Evolutionary conservation across 148 eudicot species (phyloP).

Genomic region (Pharnaceum exiguum): DNA sequence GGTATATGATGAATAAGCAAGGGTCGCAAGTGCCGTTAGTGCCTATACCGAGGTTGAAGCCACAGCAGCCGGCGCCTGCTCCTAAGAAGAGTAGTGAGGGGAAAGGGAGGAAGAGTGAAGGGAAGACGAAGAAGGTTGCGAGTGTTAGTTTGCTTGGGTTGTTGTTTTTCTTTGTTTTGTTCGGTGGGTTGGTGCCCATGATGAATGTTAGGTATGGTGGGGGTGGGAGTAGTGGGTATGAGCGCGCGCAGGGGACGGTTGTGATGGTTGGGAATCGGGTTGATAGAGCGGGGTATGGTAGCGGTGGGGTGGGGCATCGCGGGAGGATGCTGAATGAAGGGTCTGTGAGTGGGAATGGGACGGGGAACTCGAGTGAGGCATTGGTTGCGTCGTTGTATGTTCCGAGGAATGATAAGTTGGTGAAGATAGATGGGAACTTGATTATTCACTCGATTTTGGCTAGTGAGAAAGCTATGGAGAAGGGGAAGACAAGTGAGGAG

Average conservation of each 20-base stretch:
- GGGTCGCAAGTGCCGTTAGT: slow-evolving; percentile 84
- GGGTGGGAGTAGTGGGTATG: slow-evolving; percentile 23
- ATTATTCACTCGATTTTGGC: slow-evolving; percentile 91
- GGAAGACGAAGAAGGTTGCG: slow-evolving; percentile 87
- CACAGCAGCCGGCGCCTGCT: slow-evolving; percentile 41
- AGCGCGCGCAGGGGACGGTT: slow-evolving; percentile 49
- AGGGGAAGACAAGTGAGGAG: slow-evolving; percentile 34
- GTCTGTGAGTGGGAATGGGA: slow-evolving; percentile 22
- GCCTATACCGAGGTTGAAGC: slow-evolving; percentile 82
- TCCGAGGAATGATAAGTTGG: slow-evolving; percentile 91
- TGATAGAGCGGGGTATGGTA: slow-evolving; percentile 26
- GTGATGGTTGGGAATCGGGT: slow-evolving; percentile 40
- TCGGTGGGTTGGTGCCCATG: slow-evolving; percentile 78
- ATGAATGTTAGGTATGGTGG: slow-evolving; percentile 61
- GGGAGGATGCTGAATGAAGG: slow-evolving; percentile 16
- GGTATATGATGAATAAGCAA: slow-evolving; percentile 63
- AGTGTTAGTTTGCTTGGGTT: slow-evolving; percentile 82
- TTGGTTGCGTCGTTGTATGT: slow-evolving; percentile 85
- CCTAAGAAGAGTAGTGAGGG: slow-evolving; percentile 43
- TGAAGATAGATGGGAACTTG: slow-evolving; percentile 94
- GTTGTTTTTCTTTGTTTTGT: slow-evolving; percentile 67
- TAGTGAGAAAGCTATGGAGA: slow-evolving; percentile 70
- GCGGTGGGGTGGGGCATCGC: slow-evolving; percentile 22
- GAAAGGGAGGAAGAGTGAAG: slow-evolving; percentile 54
- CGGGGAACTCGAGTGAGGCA: slow-evolving; percentile 61